Conservation (phyloP, 2,329 filamentous ascomycete species). For the Cercospora beticola region DNA sequence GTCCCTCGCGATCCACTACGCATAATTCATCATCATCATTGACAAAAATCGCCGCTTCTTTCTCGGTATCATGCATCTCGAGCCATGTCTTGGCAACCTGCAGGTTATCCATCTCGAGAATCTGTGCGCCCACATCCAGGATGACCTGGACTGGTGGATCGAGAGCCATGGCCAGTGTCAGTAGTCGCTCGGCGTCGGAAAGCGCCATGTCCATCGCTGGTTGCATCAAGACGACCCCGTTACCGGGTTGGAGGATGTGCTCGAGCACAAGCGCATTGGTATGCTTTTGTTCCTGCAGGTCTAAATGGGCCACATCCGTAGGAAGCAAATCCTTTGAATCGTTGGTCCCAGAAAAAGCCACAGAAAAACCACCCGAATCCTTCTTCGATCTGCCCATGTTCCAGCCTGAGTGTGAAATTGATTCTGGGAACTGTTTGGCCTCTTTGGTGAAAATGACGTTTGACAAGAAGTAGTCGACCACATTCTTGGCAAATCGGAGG, state of each 20-base stretch:
- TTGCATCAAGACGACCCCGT: conserved; percentile 35
- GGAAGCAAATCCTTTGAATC: too few relatives aligned
- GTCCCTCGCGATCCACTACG: conserved; percentile 53
- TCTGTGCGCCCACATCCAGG: conserved; percentile 69
- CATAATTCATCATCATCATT: conserved; percentile 55
- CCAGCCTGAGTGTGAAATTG: too few relatives aligned
- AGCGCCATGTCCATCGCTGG: neutral
- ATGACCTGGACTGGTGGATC: conserved; percentile 56
- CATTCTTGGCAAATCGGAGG: conserved; percentile 53
- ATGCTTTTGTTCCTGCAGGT: conserved; percentile 57
- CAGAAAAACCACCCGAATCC: too few relatives aligned
- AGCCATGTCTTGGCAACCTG: conserved; percentile 59
- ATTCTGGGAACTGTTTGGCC: conserved; percentile 63
- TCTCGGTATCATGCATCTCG: neutral
- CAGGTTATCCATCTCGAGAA: conserved; percentile 62
- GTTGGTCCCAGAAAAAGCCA: too few relatives aligned
- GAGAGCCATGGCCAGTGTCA: conserved; percentile 48
- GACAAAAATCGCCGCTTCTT: conserved; percentile 58
- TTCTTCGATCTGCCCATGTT: conserved; percentile 54
- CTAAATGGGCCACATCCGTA: conserved; percentile 60
- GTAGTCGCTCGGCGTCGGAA: conserved; percentile 38
- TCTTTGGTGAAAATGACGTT: conserved; percentile 63
- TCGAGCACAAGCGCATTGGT: conserved; percentile 68
- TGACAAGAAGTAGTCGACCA: conserved; percentile 66
- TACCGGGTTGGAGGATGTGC: conserved; percentile 57